Base-by-base conservation (phyloP, 2,329 filamentous ascomycete genomes). In the Diaporthe australafricana region DNA sequence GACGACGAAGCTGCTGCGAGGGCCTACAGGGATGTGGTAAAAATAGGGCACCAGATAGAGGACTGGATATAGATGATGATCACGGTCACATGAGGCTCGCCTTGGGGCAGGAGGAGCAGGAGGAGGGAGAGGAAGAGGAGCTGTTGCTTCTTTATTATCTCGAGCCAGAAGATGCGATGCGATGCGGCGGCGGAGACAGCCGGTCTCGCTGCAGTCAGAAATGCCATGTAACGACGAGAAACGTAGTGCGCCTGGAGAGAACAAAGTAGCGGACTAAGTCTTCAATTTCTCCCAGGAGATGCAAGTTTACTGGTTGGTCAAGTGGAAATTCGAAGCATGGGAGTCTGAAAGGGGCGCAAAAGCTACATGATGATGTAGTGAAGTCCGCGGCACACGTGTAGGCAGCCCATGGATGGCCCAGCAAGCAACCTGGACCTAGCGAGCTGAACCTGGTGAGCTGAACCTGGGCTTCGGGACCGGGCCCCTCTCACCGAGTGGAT, bases 181-280 rank as follows among this genome's bases (percentile, higher is more conserved):
- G 42, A 35, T 35, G 60, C 30, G 25, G 60, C 30, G 25, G 17
- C 60, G 60, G 60, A 20, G 17, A n/a, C 42, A 63, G 20, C 60
- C 60, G 60, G 27, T 63, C 60, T 48, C 27, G 57, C 42, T 63
- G 57, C 42, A 63, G 57, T 48, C 42, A 63, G 57, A 35, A 27
- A 48, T 27, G 57, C 57, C n/a, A 63, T 48, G 57, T 48, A 63
- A 63, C 57, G 27, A 48, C 57, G n/a, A 22, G 25, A 27, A 11
- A 17, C 6, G 25, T 6, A n/a, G n/a, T n/a, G n/a, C n/a, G n/a
- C n/a, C n/a, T n/a, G n/a, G n/a, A 20, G 22, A n/a, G 8, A 14
- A 12, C 35, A 25, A 63, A 48, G 45, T 27, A 48, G 42, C 57
- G 6, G 32, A n/a, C 53, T 56, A 38, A 14, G 38, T 40, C 8